phyloP scores from a whole-genome alignment of 2,329 filamentous ascomycete genomes.

The Dactylella cylindrospora region DNA sequence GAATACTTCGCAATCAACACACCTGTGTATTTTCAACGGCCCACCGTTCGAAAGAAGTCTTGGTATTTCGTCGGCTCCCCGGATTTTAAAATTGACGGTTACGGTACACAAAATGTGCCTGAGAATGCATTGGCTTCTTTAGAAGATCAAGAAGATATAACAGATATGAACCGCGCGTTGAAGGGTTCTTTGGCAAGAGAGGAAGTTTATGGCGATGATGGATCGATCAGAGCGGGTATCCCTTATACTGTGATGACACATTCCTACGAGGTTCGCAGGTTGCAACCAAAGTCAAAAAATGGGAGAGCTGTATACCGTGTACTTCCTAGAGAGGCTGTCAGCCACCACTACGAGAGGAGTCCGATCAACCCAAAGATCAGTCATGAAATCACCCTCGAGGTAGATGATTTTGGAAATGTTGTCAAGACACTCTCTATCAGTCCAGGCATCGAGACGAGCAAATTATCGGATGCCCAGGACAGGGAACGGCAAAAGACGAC shows the following conservation, averaged over 20 bases:
- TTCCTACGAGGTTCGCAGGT: neutral
- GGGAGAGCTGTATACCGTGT: neutral
- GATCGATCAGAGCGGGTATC: neutral
- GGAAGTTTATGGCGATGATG: conserved; percentile 15
- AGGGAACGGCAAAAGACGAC: conserved; percentile 1
- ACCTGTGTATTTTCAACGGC: neutral
- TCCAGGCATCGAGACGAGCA: neutral
- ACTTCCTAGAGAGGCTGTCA: neutral
- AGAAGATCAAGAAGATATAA: too few species aligned
- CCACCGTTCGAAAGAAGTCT: conserved; percentile 25
- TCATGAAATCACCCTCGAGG: conserved; percentile 4
- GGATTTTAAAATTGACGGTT: too few species aligned
- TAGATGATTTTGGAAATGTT: conserved; percentile 7
- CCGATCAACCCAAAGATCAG: neutral
- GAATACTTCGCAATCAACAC: too few species aligned
- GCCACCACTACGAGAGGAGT: conserved; percentile 1
- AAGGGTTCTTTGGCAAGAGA: conserved; percentile 1
- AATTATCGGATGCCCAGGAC: neutral
- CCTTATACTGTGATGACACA: conserved; percentile 1
- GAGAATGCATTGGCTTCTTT: too few species aligned
- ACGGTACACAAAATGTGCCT: too few species aligned
- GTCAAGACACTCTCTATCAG: neutral
- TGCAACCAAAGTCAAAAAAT: neutral
- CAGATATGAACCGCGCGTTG: neutral
- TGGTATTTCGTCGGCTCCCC: conserved; percentile 40